Evolutionary conservation across 257 asterid genomes (phyloP).

Genomic region (Thymus mandschuricus): DNA sequence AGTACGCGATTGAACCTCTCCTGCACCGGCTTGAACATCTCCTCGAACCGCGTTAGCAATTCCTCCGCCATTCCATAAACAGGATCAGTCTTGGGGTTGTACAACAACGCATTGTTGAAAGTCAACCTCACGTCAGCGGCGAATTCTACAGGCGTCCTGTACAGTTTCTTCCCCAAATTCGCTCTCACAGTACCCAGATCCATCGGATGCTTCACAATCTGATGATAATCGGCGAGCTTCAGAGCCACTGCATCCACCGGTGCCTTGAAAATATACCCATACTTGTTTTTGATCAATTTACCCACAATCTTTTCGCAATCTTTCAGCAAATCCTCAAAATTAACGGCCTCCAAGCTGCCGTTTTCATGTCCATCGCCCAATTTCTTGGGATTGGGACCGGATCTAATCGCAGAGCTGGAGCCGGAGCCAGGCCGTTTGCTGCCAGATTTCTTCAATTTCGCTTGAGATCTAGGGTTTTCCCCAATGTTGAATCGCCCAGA

Average conservation of each 20-base stretch:
- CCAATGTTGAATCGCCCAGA: constrained; percentile 56
- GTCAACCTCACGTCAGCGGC: constrained; percentile 85
- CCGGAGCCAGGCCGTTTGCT: constrained; percentile 50
- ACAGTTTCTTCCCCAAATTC: constrained; percentile 57
- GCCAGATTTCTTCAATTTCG: constrained; percentile 56
- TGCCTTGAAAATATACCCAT: constrained; percentile 57
- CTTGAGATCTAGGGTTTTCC: constrained; percentile 56
- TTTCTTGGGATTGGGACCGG: constrained; percentile 44
- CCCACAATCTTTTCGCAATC: constrained; percentile 69
- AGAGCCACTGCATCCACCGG: constrained; percentile 77
- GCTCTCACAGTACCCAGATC: constrained; percentile 89
- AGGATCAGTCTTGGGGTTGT: constrained; percentile 83
- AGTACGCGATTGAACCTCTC: constrained; percentile 41
- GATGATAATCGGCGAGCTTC: constrained; percentile 86
- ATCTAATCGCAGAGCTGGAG: constrained; percentile 47
- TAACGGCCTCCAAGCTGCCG: constrained; percentile 32
- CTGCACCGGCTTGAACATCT: constrained; percentile 69
- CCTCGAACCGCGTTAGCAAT: constrained; percentile 67
- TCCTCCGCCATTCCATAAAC: constrained; percentile 69
- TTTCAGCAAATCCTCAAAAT: constrained; percentile 60
- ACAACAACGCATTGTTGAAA: constrained; percentile 85
- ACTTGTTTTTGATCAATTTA: constrained; percentile 69
- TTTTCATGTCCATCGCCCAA: constrained; percentile 41
- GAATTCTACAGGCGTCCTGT: constrained; percentile 63
- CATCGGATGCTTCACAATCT: constrained; percentile 88